Evolutionary conservation across 495 filamentous ascomycete species (phyloP), one percentile per base, ranked within the genome.

Genomic region (Acidiella bohemica): DNA sequence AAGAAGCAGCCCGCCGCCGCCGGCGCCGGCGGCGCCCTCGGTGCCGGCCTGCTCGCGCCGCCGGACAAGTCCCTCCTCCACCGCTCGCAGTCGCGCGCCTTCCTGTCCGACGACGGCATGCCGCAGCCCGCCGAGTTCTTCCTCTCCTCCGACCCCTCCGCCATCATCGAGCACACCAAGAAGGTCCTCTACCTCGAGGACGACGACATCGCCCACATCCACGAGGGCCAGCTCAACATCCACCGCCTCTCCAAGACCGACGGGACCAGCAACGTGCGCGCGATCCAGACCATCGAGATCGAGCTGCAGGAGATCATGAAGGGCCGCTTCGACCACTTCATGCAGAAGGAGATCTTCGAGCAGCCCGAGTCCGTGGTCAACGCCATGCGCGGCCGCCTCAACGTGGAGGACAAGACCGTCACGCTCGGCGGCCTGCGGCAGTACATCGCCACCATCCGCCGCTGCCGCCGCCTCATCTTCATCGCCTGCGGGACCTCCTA

Each of bases 251-350:
- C 78, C 58, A 96, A 96, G 72, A 78, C 85, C 54, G 88, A 96
- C 65, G 92, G 90, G 37, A 84, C 81, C 49, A 93, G 85, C 57
- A 93, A 94, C 57, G 86, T 96, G 39, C 85, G 90, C 55, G 81
- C 81, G 38, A 97, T 97, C 61, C 90, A 97, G 69, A 97, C 90
- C 30, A 73, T 97, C 39, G 90, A 97, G 67, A 78, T 97, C 28
- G 84, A 97, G 72, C 77, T 97, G 39, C 90, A 97, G 67, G 90
- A 97, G 67, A 97, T 97, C 62, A 97, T 97, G 90, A 97, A 96
- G 75, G 90, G 90, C 57, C 92, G 88, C 56, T 97, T 96, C 64
- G 90, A 97, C 59, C 90, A 97, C 64, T 97, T 95, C 71, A 97
- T 97, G 90, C 92, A 97, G 60, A 97, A 97, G 71, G 90, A 97